Evolutionary conservation across 2,329 filamentous ascomycete species (phyloP).

Genomic region (Calonectria honghensis): DNA sequence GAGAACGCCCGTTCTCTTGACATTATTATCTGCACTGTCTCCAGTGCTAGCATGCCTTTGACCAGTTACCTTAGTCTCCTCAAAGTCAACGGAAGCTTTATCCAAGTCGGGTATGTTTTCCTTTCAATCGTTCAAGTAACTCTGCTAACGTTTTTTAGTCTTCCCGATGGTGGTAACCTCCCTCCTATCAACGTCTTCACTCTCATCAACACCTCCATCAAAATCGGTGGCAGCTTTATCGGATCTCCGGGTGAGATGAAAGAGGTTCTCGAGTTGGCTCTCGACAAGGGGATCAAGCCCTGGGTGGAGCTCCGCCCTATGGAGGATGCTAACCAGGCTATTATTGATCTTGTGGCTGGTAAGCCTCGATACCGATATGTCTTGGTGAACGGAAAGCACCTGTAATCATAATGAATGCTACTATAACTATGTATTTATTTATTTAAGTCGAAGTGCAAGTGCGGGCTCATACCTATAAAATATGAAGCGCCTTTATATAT

Average conservation of each 20-base stretch:
- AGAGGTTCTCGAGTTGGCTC: conserved; percentile 76
- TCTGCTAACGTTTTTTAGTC: conserved; percentile 62
- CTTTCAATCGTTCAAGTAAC: conserved; percentile 33
- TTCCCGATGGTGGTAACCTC: conserved; percentile 53
- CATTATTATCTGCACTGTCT: conserved; percentile 82
- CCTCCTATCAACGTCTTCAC: conserved; percentile 52
- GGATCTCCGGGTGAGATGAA: conserved; percentile 73
- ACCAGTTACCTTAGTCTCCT: conserved; percentile 77
- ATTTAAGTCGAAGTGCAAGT: too few species aligned
- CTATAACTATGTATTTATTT: too few species aligned
- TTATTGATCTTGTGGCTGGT: conserved; percentile 73
- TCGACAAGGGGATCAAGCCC: conserved; percentile 73
- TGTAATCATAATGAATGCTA: conserved; percentile 10
- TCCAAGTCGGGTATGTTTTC: conserved; percentile 73
- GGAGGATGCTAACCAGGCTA: conserved; percentile 72
- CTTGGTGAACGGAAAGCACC: conserved; percentile 63
- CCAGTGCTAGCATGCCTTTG: conserved; percentile 73
- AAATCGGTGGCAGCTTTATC: conserved; percentile 68
- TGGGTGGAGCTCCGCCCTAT: conserved; percentile 74
- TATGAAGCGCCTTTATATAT: too few species aligned
- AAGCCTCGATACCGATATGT: conserved; percentile 70
- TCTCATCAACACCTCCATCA: conserved; percentile 54
- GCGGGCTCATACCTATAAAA: too few species aligned
- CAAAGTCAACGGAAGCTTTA: conserved; percentile 72
- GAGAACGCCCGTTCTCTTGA: conserved; percentile 77